These are phyloP conservation scores for Vitis hybrid DNA, from an alignment of 177 flowering plant genomes.

Conservation along the genomic window DNA sequence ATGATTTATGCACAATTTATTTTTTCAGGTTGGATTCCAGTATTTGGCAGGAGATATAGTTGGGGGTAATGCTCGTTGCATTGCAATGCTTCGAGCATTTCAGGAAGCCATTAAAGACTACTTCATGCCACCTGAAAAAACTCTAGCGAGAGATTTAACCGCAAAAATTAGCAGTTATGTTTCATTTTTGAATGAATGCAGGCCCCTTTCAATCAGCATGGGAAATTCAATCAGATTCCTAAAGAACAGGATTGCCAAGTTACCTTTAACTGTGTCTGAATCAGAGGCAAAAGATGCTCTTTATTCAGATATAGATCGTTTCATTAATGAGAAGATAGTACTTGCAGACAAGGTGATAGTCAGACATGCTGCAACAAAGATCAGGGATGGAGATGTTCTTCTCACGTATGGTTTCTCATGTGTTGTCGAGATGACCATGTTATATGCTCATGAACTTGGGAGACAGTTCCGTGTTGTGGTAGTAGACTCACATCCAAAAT, in stretches of 20 bases:
- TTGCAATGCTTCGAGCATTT: conserved; percentile 91
- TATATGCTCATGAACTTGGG: conserved; percentile 86
- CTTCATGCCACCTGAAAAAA: conserved; percentile 71
- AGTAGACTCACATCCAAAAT: conserved; percentile 94
- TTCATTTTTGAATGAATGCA: conserved; percentile 74
- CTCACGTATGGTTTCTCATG: conserved; percentile 82
- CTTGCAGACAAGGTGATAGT: conserved; percentile 88
- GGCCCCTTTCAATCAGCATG: conserved; percentile 96
- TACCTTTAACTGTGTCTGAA: conserved; percentile 66
- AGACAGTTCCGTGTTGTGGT: conserved; percentile 84
- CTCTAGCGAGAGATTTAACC: conserved; percentile 71
- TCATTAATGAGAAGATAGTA: conserved; percentile 81
- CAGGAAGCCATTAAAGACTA: conserved; percentile 75
- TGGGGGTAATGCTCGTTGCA: conserved; percentile 92
- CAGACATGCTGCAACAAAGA: conserved; percentile 86
- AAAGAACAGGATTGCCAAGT: conserved; percentile 62
- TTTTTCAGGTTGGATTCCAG: conserved; percentile 76
- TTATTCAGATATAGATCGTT: conserved; percentile 68
- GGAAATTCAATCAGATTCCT: conserved; percentile 87
- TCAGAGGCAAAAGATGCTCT: conserved; percentile 78
- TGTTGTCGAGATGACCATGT: conserved; percentile 80
- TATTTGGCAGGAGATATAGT: conserved; percentile 72
- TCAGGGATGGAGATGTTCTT: conserved; percentile 93
- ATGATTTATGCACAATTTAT: background rate
- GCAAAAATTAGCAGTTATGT: conserved; percentile 77